Evolutionary conservation across 768 basidiomycete species (phyloP).

Genomic region (Hygrophorus russula): DNA sequence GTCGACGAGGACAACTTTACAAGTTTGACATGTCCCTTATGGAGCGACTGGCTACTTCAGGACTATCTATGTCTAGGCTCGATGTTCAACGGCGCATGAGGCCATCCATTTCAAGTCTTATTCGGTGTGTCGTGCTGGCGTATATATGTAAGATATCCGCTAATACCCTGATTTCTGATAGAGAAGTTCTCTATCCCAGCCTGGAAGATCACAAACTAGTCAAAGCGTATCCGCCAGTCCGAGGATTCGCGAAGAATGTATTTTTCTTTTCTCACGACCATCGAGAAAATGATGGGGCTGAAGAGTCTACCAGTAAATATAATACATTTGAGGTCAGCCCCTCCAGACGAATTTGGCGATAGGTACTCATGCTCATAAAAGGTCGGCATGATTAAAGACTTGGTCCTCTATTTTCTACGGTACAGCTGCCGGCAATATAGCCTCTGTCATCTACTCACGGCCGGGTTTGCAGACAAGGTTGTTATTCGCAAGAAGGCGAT

Average conservation of each 20-base stretch:
- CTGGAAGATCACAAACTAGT: constrained; percentile 50
- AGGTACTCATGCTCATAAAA: constrained; percentile 9
- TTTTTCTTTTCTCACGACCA: constrained; percentile 59
- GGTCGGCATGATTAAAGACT: constrained; percentile 33
- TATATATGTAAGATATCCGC: not conserved
- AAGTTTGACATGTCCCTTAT: constrained; percentile 66
- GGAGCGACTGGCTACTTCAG: constrained; percentile 52
- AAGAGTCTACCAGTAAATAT: constrained; percentile 56
- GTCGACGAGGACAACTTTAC: constrained; percentile 43
- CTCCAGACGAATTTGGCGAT: not conserved
- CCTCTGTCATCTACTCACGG: not conserved
- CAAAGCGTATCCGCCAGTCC: constrained; percentile 37
- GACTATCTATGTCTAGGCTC: constrained; percentile 57
- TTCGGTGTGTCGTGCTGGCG: constrained; percentile 27
- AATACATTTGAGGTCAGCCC: constrained; percentile 53
- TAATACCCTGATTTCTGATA: constrained; percentile 12
- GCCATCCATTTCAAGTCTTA: constrained; percentile 51
- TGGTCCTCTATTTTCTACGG: constrained; percentile 33
- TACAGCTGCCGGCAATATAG: constrained; percentile 5
- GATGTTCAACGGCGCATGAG: constrained; percentile 70
- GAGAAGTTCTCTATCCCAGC: constrained; percentile 48
- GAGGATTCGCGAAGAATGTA: constrained; percentile 51
- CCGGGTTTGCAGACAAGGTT: constrained; percentile 23
- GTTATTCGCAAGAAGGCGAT: constrained; percentile 33
- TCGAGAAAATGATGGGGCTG: constrained; percentile 44